Evolutionary conservation across 2,329 filamentous ascomycete genomes (phyloP).

Genomic region (Colletotrichum sp.): DNA sequence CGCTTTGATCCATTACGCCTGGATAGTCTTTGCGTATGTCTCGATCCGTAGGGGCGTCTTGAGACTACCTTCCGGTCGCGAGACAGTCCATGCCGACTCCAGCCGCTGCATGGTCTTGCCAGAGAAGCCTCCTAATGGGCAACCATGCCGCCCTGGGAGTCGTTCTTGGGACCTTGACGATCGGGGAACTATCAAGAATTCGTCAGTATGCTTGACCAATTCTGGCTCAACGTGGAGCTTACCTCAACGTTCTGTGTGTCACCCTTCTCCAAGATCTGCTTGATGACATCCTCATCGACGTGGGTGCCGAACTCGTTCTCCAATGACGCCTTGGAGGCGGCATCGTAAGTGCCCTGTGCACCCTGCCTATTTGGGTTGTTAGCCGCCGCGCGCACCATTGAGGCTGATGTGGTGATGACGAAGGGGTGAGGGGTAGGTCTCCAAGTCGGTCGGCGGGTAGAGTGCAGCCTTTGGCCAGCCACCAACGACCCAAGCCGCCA

Average conservation of each 20-base stretch:
- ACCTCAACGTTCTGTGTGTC: slow-evolving; percentile 66
- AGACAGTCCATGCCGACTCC: not conserved
- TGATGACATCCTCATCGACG: slow-evolving; percentile 80
- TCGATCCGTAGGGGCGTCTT: not conserved
- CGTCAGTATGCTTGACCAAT: not conserved
- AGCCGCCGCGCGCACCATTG: not conserved
- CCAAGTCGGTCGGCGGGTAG: not conserved
- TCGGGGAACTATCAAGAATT: slow-evolving; percentile 49
- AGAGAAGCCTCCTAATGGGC: slow-evolving; percentile 37
- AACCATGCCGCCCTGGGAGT: slow-evolving; percentile 49
- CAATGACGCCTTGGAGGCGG: slow-evolving; percentile 75
- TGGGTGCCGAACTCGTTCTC: slow-evolving; percentile 88
- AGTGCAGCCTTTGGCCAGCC: not conserved
- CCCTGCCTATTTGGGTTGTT: slow-evolving; percentile 70
- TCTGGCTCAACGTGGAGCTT: slow-evolving; percentile 22
- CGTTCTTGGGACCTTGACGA: slow-evolving; percentile 59
- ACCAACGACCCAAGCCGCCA: not conserved
- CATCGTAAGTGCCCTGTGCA: slow-evolving; percentile 78
- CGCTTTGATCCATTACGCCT: not conserved
- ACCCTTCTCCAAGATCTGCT: slow-evolving; percentile 81
- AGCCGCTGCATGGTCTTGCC: not conserved
- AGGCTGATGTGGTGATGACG: not conserved
- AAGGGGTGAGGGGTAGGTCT: not conserved
- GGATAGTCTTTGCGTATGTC: not conserved
- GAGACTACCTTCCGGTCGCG: not conserved